These are phyloP conservation scores for Coemansia sp. DNA, from an alignment of 192 early-diverging fungal genomes.

Conservation along the genomic window DNA sequence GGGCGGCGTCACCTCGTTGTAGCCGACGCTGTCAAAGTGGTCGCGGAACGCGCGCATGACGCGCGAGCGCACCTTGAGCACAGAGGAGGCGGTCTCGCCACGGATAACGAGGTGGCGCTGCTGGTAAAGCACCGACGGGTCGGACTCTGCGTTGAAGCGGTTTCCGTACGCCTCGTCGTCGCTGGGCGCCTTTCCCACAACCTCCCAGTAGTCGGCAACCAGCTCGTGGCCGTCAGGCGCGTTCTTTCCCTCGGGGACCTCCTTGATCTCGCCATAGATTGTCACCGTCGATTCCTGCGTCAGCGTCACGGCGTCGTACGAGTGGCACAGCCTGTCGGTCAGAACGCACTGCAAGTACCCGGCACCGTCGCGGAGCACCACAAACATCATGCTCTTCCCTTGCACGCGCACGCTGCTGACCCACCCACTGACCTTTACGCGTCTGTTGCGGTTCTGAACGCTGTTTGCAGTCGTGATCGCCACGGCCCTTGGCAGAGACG, in stretches of 20 bases:
- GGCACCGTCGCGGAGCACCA: conserved; percentile 91
- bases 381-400: conserved; percentile 96
- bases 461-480: conserved; percentile 79
- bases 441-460: conserved; percentile 64
- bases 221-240: conserved; percentile 98
- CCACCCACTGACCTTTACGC: conserved; percentile 92
- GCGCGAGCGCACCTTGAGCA: conserved; percentile 82
- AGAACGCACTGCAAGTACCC: conserved; percentile 94
- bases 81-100: conserved; percentile 82
- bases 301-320: conserved; percentile 90
- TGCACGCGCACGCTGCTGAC: conserved; percentile 93
- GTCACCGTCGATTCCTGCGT: conserved; percentile 91
- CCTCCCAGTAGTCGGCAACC: conserved; percentile 91
- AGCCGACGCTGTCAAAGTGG: conserved; percentile 78
- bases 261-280: conserved; percentile 83
- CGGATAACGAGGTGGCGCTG: conserved; percentile 97
- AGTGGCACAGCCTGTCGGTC: conserved; percentile 87
- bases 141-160: conserved; percentile 86
- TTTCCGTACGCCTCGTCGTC: conserved; percentile 88
- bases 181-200: conserved; percentile 89
- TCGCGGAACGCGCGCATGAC: conserved; percentile 95
- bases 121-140: conserved; percentile 83
- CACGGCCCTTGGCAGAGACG: conserved; percentile 69
- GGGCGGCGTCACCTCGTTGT: conserved; percentile 94
- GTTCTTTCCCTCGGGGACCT: conserved; percentile 88